Evolutionary conservation across 2,329 filamentous ascomycete species (phyloP).

Genomic region (Xylariaceae sp.): DNA sequence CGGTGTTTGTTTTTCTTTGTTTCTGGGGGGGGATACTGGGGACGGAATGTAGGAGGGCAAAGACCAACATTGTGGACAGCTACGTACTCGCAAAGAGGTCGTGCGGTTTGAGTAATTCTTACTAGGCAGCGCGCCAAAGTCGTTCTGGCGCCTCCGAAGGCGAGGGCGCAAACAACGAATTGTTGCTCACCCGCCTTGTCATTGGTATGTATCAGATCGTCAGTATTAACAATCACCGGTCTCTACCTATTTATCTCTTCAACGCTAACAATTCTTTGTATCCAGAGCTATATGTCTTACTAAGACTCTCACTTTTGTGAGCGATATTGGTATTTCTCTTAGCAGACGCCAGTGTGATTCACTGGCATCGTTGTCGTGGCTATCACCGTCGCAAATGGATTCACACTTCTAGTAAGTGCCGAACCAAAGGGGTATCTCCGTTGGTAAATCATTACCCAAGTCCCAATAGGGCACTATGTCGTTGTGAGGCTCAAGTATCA

Average conservation of each 20-base stretch:
- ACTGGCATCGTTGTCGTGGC: not conserved
- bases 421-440: slow-evolving; percentile 19
- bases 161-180: not conserved
- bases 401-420: slow-evolving; percentile 6
- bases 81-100: too few relatives aligned
- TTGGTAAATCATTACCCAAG: slow-evolving; percentile 12
- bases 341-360: not conserved
- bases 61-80: too few relatives aligned
- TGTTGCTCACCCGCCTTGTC: not conserved
- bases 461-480: slow-evolving; percentile 11
- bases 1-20: too few relatives aligned
- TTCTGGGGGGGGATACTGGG: too few relatives aligned
- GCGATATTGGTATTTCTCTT: not conserved
- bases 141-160: not conserved
- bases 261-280: not conserved
- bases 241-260: not conserved
- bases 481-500: slow-evolving; percentile 5
- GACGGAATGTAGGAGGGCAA: too few relatives aligned
- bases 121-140: too few relatives aligned
- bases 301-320: not conserved
- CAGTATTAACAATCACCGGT: not conserved
- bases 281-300: not conserved
- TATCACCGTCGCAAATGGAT: not conserved
- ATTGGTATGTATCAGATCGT: not conserved
- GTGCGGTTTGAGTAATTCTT: not conserved